phyloP scores from a whole-genome alignment of 164 flowering plant genomes.

The Hamamelis virginiana region DNA sequence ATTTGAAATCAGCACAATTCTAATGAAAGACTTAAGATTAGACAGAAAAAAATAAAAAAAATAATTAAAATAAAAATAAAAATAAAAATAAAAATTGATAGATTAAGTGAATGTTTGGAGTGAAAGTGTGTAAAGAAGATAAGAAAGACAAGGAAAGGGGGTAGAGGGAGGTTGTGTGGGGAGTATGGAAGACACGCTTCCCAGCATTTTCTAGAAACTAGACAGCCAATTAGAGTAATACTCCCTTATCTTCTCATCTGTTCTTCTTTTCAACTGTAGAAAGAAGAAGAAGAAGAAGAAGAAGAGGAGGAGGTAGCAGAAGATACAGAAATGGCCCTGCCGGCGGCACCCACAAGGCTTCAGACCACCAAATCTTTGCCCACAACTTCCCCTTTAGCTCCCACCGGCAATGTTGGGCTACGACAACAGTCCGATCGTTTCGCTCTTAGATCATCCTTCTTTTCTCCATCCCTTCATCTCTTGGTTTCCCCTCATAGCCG shows the following conservation, averaged over 20 bases:
- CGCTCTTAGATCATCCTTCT: constrained; percentile 60
- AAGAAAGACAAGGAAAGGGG: neutral
- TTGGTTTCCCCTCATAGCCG: constrained; percentile 27
- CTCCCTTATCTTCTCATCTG: constrained; percentile 28
- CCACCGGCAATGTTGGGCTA: constrained; percentile 36
- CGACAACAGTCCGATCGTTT: constrained; percentile 42
- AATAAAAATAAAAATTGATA: too few species aligned
- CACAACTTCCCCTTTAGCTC: constrained; percentile 24
- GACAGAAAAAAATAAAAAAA: too few species aligned
- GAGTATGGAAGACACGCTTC: constrained; percentile 55
- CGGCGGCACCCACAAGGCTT: constrained; percentile 33
- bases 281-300: constrained; percentile 1
- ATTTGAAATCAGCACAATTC: neutral
- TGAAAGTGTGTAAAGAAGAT: neutral
- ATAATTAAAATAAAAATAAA: too few species aligned
- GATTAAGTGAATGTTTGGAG: neutral
- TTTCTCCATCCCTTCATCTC: constrained; percentile 51
- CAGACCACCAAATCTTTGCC: constrained; percentile 13
- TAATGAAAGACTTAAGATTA: neutral
- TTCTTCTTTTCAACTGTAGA: neutral
- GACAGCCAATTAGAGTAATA: neutral
- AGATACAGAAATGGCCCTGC: constrained; percentile 39
- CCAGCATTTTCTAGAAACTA: constrained; percentile 8
- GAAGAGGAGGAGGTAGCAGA: neutral
- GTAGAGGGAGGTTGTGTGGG: constrained; percentile 27